Percentiles rank a stretch among this genome's conserved stretches.
Conservation (phyloP, 768 basidiomycete genomes). For the Leccinellum rugosiceps region DNA sequence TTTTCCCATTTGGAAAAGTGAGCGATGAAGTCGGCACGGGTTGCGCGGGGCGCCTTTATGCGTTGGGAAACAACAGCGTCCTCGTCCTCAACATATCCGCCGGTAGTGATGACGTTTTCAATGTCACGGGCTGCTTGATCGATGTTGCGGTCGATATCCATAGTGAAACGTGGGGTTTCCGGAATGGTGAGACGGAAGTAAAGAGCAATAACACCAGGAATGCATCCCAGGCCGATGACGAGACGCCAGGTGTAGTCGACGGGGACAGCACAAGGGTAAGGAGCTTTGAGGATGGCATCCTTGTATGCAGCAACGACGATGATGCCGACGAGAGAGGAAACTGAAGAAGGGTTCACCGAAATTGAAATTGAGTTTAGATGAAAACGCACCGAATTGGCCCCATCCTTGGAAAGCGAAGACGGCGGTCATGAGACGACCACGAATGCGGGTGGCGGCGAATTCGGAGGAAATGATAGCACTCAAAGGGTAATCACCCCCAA, state of each 20-base stretch:
- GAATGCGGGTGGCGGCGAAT: slow-evolving; percentile 71
- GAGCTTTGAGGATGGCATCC: slow-evolving; percentile 44
- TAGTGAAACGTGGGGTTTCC: slow-evolving; percentile 87
- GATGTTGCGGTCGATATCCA: slow-evolving; percentile 87
- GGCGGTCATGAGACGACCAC: slow-evolving; percentile 87
- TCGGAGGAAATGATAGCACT: slow-evolving; percentile 87
- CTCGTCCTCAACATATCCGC: slow-evolving; percentile 49
- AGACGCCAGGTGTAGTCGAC: slow-evolving; percentile 85
- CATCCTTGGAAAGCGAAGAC: slow-evolving; percentile 87
- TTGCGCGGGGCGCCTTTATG: slow-evolving; percentile 66
- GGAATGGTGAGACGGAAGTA: slow-evolving; percentile 94
- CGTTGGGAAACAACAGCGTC: slow-evolving; percentile 47
- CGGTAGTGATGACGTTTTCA: slow-evolving; percentile 56
- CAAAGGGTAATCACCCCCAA: slow-evolving; percentile 88
- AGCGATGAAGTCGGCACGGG: slow-evolving; percentile 58
- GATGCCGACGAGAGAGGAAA: slow-evolving; percentile 63
- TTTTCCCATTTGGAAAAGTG: slow-evolving; percentile 78
- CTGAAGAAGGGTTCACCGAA: slow-evolving; percentile 27
- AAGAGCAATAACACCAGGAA: slow-evolving; percentile 77
- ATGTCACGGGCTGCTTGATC: slow-evolving; percentile 73
- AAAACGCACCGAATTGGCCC: slow-evolving; percentile 68
- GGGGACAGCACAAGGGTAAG: slow-evolving; percentile 37
- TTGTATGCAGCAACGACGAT: slow-evolving; percentile 71
- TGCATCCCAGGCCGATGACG: slow-evolving; percentile 82
- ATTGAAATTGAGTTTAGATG: background rate